phyloP scores from a whole-genome alignment of 768 basidiomycete genomes.

The Tylopilus sp. region DNA sequence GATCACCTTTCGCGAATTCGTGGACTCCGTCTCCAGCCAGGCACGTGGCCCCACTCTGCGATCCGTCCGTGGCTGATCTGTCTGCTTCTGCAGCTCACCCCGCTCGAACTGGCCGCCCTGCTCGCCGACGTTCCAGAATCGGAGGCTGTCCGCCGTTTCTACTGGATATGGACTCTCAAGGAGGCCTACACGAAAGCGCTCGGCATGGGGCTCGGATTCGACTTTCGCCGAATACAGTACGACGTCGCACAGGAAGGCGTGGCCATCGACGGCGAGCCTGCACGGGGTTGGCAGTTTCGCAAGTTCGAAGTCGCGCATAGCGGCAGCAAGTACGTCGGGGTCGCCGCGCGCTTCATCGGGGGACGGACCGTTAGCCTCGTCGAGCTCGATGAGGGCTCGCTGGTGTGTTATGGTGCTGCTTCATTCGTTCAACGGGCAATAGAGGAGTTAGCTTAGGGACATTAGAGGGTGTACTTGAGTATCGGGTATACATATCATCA shows the following conservation, averaged over 20 bases:
- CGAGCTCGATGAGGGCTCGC: constrained; percentile 37
- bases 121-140: constrained; percentile 39
- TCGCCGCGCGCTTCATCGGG: constrained; percentile 60
- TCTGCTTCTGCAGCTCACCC: constrained; percentile 36
- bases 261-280: constrained; percentile 54
- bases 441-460: constrained; percentile 34
- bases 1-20: constrained; percentile 55
- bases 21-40: constrained; percentile 63
- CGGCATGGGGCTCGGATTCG: constrained; percentile 79
- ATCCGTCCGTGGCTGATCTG: constrained; percentile 9
- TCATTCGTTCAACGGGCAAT: constrained; percentile 48
- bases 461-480: constrained; percentile 18
- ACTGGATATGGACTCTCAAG: constrained; percentile 87
- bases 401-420: constrained; percentile 45
- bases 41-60: constrained; percentile 32
- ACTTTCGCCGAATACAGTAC: constrained; percentile 75
- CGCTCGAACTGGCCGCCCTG: constrained; percentile 32
- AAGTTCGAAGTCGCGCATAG: constrained; percentile 53
- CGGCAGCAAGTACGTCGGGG: constrained; percentile 58
- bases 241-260: constrained; percentile 50
- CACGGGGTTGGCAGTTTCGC: constrained; percentile 65
- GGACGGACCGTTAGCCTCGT: constrained; percentile 33
- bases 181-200: constrained; percentile 91
- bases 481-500: constrained; percentile 13
- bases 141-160: constrained; percentile 61